These are phyloP conservation scores for Boletus rubescentipes DNA, from an alignment of 768 basidiomycete genomes.

Conservation along the genomic window DNA sequence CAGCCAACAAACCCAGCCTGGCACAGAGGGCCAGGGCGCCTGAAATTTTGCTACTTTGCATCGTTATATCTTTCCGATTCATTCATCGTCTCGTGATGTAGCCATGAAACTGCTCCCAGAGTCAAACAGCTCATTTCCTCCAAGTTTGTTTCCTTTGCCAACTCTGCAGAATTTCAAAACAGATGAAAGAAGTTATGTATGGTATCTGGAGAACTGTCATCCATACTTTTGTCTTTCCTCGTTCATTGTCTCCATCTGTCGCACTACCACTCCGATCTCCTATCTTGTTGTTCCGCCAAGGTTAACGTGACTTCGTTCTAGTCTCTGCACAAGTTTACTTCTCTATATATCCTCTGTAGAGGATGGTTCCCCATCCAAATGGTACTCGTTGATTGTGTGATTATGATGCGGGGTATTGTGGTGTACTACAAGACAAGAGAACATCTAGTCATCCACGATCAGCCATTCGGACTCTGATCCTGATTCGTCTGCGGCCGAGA, in stretches of 20 bases:
- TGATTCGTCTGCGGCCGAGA: conserved; percentile 66
- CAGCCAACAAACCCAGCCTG: conserved; percentile 69
- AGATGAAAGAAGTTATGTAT: conserved; percentile 35
- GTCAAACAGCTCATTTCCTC: conserved; percentile 18
- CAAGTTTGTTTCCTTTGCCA: conserved; percentile 24
- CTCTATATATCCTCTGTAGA: conserved; percentile 33
- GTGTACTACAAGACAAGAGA: conserved; percentile 13
- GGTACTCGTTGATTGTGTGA: conserved; percentile 16
- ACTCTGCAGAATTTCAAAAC: conserved; percentile 31
- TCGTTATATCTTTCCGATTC: conserved; percentile 25
- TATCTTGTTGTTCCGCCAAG: conserved; percentile 28
- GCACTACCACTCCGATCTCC: conserved; percentile 13
- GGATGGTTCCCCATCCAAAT: conserved; percentile 30
- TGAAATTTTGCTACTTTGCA: conserved; percentile 27
- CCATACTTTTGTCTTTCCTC: conserved; percentile 29
- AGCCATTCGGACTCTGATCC: conserved; percentile 94
- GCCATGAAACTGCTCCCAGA: conserved; percentile 27
- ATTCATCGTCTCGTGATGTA: conserved; percentile 31
- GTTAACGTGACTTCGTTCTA: conserved; percentile 20
- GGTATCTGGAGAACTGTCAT: conserved; percentile 32
- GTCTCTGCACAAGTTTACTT: conserved; percentile 18
- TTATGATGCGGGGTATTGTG: conserved; percentile 21
- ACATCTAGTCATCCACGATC: conserved; percentile 53
- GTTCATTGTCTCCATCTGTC: conserved; percentile 23
- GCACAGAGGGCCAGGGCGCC: conserved; percentile 49